A percentile compares a stretch with the other conserved stretches of the same genome.
Conservation (phyloP, 228 moss, liverwort and hornwort genomes). For the Sphagnum fallax region DNA sequence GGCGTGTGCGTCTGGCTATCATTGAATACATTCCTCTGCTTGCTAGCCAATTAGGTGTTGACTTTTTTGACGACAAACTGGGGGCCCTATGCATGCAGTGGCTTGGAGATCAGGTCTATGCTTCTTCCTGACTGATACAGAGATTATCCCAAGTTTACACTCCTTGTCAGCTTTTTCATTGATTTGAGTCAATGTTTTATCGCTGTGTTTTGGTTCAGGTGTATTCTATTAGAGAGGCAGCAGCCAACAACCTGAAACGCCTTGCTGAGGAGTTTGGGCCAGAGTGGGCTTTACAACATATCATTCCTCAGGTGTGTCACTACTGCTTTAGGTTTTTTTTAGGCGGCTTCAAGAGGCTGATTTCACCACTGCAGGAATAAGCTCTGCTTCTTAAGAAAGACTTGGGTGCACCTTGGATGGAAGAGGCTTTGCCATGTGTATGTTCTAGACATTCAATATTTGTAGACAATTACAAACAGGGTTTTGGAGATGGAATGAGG, state of each 20-base stretch:
- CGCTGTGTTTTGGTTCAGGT: constrained; percentile 33
- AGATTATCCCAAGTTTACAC: not conserved
- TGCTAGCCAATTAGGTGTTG: constrained; percentile 94
- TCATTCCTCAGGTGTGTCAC: constrained; percentile 74
- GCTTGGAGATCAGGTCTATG: constrained; percentile 91
- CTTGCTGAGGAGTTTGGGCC: constrained; percentile 91
- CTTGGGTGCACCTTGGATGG: no score
- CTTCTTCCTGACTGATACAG: not conserved
- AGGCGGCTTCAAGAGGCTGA: no score
- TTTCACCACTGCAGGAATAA: no score
- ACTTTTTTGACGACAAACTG: constrained; percentile 96
- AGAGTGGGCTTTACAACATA: constrained; percentile 95
- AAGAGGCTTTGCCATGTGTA: no score
- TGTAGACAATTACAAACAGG: not conserved
- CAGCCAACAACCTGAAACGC: constrained; percentile 94
- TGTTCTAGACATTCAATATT: no score
- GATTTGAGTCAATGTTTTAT: not conserved
- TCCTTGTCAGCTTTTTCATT: not conserved
- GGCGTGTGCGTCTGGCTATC: constrained; percentile 95
- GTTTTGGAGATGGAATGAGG: not conserved
- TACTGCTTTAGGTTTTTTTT: not conserved
- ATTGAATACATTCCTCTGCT: constrained; percentile 95
- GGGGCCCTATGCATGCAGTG: constrained; percentile 99
- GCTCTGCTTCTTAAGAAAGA: no score
- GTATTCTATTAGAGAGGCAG: constrained; percentile 95